These are phyloP conservation scores for Suaeda aralocaspica DNA, from an alignment of 148 eudicot species.

Conservation along the genomic window DNA sequence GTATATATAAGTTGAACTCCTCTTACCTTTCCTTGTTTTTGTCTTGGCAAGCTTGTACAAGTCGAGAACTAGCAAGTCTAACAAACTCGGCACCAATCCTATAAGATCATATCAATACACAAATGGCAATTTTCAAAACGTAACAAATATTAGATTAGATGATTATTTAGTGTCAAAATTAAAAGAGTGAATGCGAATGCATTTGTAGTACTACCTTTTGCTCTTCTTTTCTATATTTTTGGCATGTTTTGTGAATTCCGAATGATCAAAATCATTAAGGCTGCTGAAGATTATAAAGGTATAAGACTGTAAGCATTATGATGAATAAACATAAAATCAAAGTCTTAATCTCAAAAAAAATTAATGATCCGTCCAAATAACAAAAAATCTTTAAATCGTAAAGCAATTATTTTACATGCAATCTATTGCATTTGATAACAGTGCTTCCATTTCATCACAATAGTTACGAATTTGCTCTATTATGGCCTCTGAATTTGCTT, in stretches of 20 bases:
- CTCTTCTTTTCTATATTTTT: conserved; percentile 30
- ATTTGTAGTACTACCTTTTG: too few species aligned
- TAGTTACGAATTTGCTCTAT: conserved; percentile 20
- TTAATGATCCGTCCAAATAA: too few species aligned
- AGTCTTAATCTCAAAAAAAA: too few species aligned
- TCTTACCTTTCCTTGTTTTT: not conserved
- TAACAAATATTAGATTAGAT: too few species aligned
- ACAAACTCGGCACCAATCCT: conserved; percentile 33
- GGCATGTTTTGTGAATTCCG: conserved; percentile 11
- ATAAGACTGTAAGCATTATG: too few species aligned
- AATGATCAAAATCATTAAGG: conserved; percentile 14
- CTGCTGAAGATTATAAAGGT: conserved; percentile 8
- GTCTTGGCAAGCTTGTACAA: conserved; percentile 18
- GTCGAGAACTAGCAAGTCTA: conserved; percentile 19
- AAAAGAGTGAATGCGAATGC: not conserved
- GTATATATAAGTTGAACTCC: too few species aligned
- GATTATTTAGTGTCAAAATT: too few species aligned
- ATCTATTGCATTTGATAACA: conserved; percentile 13
- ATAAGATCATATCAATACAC: not conserved
- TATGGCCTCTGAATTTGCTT: not conserved
- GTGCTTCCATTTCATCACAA: conserved; percentile 23
- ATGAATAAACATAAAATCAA: too few species aligned
- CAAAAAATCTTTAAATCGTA: too few species aligned
- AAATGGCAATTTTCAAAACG: too few species aligned
- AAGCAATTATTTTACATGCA: too few species aligned